Evolutionary conservation across 768 basidiomycete species (phyloP).

Genomic region (Amanita pallidorosea): DNA sequence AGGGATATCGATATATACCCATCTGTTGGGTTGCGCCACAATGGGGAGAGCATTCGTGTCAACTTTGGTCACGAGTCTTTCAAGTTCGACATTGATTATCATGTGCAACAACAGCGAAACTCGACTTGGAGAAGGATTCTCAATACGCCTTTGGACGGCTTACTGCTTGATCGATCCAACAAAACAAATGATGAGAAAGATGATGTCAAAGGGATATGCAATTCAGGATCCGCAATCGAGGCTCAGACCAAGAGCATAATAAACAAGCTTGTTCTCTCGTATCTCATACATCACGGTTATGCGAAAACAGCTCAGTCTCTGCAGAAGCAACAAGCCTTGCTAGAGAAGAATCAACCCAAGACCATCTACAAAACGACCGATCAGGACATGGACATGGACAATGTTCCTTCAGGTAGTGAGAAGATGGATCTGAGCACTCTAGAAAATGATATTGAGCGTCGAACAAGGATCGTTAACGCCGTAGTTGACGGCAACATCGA

Average conservation of each 20-base stretch:
- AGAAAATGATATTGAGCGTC: constrained; percentile 48
- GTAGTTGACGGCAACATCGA: constrained; percentile 66
- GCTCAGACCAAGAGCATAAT: constrained; percentile 48
- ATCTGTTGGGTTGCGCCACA: constrained; percentile 79
- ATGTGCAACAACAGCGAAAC: constrained; percentile 64
- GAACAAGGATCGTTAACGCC: constrained; percentile 62
- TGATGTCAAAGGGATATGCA: constrained; percentile 10
- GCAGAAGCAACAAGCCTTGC: constrained; percentile 28
- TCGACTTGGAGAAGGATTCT: constrained; percentile 60
- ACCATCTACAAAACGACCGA: constrained; percentile 10
- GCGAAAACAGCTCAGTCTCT: constrained; percentile 61
- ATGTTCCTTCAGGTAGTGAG: constrained; percentile 11
- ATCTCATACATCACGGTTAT: constrained; percentile 81
- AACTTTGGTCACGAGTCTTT: constrained; percentile 88
- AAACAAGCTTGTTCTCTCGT: constrained; percentile 66
- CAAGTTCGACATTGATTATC: constrained; percentile 82
- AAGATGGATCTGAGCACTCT: constrained; percentile 13
- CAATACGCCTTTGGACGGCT: constrained; percentile 37
- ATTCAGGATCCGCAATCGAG: constrained; percentile 20
- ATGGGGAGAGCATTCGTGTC: constrained; percentile 65
- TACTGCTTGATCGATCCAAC: constrained; percentile 16
- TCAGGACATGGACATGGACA: constrained; percentile 41
- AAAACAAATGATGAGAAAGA: constrained; percentile 12
- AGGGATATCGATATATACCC: constrained; percentile 65
- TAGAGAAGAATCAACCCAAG: neutral